These are phyloP conservation scores for Tolypocladium inflatum DNA, from an alignment of 2,329 filamentous ascomycete genomes.

Conservation along the genomic window DNA sequence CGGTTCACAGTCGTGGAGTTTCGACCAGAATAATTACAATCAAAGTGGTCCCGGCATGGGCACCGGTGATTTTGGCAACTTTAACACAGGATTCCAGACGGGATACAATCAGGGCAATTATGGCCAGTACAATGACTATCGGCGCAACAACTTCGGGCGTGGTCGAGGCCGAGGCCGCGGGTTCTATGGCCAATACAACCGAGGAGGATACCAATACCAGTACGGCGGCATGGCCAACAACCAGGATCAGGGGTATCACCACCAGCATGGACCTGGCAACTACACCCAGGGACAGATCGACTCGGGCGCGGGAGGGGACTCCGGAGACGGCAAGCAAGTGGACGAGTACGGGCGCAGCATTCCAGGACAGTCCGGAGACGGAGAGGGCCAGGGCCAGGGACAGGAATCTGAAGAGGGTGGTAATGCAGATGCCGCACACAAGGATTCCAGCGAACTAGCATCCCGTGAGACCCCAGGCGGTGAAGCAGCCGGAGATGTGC, in stretches of 20 bases:
- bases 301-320: slow-evolving; percentile 6
- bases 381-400: slow-evolving; percentile 6
- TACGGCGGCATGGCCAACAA: slow-evolving; percentile 25
- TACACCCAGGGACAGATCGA: slow-evolving; percentile 12
- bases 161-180: slow-evolving; percentile 59
- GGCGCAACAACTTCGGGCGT: slow-evolving; percentile 55
- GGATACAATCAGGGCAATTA: slow-evolving; percentile 79
- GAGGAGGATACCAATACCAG: slow-evolving; percentile 42
- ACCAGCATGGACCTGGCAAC: slow-evolving; percentile 15
- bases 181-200: slow-evolving; percentile 44
- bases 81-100: slow-evolving; percentile 69
- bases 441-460: slow-evolving; percentile 10
- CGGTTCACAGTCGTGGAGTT: slow-evolving; percentile 74
- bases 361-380: slow-evolving; percentile 10
- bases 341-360: slow-evolving; percentile 30
- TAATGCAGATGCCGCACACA: slow-evolving; percentile 9
- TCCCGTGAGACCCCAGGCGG: slow-evolving; percentile 21
- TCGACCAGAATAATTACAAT: slow-evolving; percentile 84
- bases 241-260: slow-evolving; percentile 21
- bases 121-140: slow-evolving; percentile 75
- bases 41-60: slow-evolving; percentile 75
- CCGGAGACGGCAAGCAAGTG: slow-evolving; percentile 19
- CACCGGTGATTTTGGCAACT: slow-evolving; percentile 70
- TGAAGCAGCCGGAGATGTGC: slow-evolving; percentile 12
- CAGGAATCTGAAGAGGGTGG: slow-evolving; percentile 5